These are phyloP conservation scores for Aspergillus steynii DNA, from an alignment of 495 filamentous ascomycete genomes.

Conservation along the genomic window DNA sequence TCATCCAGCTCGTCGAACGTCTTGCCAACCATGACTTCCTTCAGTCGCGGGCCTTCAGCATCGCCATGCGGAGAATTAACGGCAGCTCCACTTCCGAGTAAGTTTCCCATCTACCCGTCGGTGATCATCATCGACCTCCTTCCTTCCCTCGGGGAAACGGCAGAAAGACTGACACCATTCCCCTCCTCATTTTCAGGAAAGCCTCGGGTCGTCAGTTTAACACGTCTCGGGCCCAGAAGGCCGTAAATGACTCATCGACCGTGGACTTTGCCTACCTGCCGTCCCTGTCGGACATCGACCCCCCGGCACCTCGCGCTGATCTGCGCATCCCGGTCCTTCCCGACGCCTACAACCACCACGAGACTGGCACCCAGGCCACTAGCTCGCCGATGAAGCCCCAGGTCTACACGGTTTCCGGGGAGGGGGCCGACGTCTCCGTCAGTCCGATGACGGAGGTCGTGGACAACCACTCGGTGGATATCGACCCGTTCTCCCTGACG, in stretches of 20 bases:
- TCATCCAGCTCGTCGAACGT: slow-evolving; percentile 48
- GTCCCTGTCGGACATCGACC: slow-evolving; percentile 45
- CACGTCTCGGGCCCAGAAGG: slow-evolving; percentile 55
- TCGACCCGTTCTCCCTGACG: slow-evolving; percentile 60
- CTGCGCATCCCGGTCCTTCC: slow-evolving; percentile 57
- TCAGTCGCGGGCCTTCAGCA: slow-evolving; percentile 55
- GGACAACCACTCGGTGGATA: slow-evolving; percentile 56
- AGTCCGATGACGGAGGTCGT: slow-evolving; percentile 60
- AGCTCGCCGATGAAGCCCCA: slow-evolving; percentile 52
- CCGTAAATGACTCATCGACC: slow-evolving; percentile 57
- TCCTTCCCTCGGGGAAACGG: slow-evolving; percentile 12
- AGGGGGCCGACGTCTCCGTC: slow-evolving; percentile 52
- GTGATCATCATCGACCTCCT: background rate
- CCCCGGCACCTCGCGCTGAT: slow-evolving; percentile 25
- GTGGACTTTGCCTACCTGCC: slow-evolving; percentile 68
- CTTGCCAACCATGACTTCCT: slow-evolving; percentile 55
- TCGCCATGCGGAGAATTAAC: slow-evolving; percentile 50
- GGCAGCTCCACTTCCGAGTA: slow-evolving; percentile 44
- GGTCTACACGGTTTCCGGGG: slow-evolving; percentile 56
- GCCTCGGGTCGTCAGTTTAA: slow-evolving; percentile 56
- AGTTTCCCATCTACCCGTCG: slow-evolving; percentile 11
- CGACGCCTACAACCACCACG: slow-evolving; percentile 37
- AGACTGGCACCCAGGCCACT: slow-evolving; percentile 19
- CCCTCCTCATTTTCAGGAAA: slow-evolving; percentile 17
- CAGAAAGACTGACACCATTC: slow-evolving; percentile 21